phyloP scores from a whole-genome alignment of 2,329 filamentous ascomycete species.

The Alternaria panax region DNA sequence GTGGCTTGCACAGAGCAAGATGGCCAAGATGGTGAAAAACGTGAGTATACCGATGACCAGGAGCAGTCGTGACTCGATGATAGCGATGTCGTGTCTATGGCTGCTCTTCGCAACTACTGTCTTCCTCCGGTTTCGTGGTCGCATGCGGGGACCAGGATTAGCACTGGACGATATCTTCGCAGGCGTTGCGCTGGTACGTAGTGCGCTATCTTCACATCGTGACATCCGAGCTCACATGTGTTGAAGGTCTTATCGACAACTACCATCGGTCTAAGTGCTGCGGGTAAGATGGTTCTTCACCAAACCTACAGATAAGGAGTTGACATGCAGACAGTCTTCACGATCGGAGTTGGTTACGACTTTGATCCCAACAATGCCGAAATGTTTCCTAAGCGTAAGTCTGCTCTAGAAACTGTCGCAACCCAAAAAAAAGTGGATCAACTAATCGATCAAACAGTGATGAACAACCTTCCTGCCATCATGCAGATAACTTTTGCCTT shows the following conservation, averaged over 20 bases:
- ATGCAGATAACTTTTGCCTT: slow-evolving; percentile 34
- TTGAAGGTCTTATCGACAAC: slow-evolving; percentile 22
- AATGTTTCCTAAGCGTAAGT: slow-evolving; percentile 25
- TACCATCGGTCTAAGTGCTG: slow-evolving; percentile 28
- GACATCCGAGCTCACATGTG: not conserved
- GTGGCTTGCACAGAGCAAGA: slow-evolving; percentile 3
- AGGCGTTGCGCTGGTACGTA: slow-evolving; percentile 21
- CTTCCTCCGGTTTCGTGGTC: slow-evolving; percentile 22
- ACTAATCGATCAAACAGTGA: slow-evolving; percentile 11
- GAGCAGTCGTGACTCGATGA: slow-evolving; percentile 27
- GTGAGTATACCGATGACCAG: slow-evolving; percentile 24
- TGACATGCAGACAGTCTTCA: slow-evolving; percentile 18
- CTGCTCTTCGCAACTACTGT: slow-evolving; percentile 22
- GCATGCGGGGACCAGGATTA: slow-evolving; percentile 26
- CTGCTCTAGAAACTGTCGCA: too few species aligned
- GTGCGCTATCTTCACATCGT: not conserved
- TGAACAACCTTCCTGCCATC: slow-evolving; percentile 26
- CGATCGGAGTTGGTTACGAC: slow-evolving; percentile 28
- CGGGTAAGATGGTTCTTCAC: slow-evolving; percentile 6
- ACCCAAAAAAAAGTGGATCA: not conserved
- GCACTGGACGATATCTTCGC: slow-evolving; percentile 29
- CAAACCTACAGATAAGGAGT: not conserved
- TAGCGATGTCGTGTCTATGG: slow-evolving; percentile 30
- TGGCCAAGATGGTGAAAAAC: slow-evolving; percentile 17
- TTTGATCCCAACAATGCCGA: slow-evolving; percentile 15